These are phyloP conservation scores for Calonectria pauciramosa DNA, from an alignment of 2,329 filamentous ascomycete genomes.

Conservation along the genomic window DNA sequence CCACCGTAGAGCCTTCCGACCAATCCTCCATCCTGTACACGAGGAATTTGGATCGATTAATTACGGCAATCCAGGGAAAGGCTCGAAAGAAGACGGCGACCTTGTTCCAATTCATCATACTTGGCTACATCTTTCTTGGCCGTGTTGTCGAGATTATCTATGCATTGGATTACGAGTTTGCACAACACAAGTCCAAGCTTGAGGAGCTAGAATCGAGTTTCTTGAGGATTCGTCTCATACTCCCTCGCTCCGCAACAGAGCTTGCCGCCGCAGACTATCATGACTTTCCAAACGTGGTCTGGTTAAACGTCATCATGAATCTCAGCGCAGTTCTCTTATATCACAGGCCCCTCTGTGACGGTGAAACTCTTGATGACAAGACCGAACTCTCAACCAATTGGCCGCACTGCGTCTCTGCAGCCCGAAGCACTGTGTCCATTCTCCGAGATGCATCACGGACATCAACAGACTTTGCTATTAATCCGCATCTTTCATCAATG, in stretches of 20 bases:
- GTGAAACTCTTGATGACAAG: slow-evolving; percentile 12
- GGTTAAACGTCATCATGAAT: slow-evolving; percentile 38
- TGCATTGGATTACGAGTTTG: slow-evolving; percentile 23
- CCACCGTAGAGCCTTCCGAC: neutral
- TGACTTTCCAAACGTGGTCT: slow-evolving; percentile 36
- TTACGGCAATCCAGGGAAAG: slow-evolving; percentile 31
- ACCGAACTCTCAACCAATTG: slow-evolving; percentile 36
- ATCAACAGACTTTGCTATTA: slow-evolving; percentile 29
- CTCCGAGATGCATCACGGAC: slow-evolving; percentile 37
- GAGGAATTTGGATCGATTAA: slow-evolving; percentile 31
- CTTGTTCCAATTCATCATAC: slow-evolving; percentile 38
- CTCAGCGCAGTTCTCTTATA: slow-evolving; percentile 38
- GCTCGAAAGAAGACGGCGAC: slow-evolving; percentile 21
- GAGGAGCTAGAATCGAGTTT: slow-evolving; percentile 34
- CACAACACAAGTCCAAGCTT: slow-evolving; percentile 19
- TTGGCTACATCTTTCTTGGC: slow-evolving; percentile 39
- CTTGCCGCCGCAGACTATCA: slow-evolving; percentile 33
- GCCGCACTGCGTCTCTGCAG: slow-evolving; percentile 41
- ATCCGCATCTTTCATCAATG: slow-evolving; percentile 34
- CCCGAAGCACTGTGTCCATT: slow-evolving; percentile 30
- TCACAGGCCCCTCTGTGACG: slow-evolving; percentile 33
- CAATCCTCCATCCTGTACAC: slow-evolving; percentile 15
- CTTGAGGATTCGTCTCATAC: slow-evolving; percentile 36
- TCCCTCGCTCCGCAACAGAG: slow-evolving; percentile 39
- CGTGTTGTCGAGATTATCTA: slow-evolving; percentile 38